These are phyloP conservation scores for Alternaria tenuissima DNA, from an alignment of 2,329 filamentous ascomycete genomes.

Conservation along the genomic window DNA sequence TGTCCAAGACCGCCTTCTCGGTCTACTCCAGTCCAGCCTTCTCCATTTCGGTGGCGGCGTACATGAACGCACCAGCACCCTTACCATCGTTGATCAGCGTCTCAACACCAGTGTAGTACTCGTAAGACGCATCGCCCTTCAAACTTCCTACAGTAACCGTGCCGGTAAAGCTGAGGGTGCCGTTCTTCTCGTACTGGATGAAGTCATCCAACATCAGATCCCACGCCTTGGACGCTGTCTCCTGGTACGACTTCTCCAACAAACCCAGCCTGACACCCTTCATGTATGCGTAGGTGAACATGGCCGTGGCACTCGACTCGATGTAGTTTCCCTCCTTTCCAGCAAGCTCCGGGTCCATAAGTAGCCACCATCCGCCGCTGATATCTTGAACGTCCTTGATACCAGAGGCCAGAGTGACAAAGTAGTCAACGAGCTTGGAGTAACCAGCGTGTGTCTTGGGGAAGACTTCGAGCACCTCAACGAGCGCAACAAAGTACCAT, in stretches of 20 bases:
- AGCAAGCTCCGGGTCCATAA: slow-evolving; percentile 61
- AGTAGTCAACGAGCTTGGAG: slow-evolving; percentile 51
- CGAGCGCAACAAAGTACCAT: slow-evolving; percentile 51
- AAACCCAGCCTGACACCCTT: slow-evolving; percentile 47
- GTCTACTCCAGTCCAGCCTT: slow-evolving; percentile 19
- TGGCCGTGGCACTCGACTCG: slow-evolving; percentile 66
- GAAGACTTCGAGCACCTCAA: slow-evolving; percentile 60
- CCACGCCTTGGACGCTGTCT: slow-evolving; percentile 56
- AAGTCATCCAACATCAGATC: slow-evolving; percentile 55
- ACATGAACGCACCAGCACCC: slow-evolving; percentile 54
- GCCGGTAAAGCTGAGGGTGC: slow-evolving; percentile 60
- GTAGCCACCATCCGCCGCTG: slow-evolving; percentile 65
- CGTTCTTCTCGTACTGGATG: slow-evolving; percentile 57
- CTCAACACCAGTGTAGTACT: slow-evolving; percentile 53
- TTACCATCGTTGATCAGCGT: slow-evolving; percentile 51
- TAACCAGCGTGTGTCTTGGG: slow-evolving; percentile 51
- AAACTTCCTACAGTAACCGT: slow-evolving; percentile 63
- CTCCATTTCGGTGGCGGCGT: slow-evolving; percentile 46
- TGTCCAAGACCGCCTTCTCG: not conserved
- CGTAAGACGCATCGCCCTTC: slow-evolving; percentile 59
- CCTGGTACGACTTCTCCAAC: slow-evolving; percentile 47
- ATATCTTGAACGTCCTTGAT: slow-evolving; percentile 55
- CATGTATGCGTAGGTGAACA: slow-evolving; percentile 53
- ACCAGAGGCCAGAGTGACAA: slow-evolving; percentile 53
- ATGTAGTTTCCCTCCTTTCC: slow-evolving; percentile 64